Base-by-base conservation (phyloP, 2,329 filamentous ascomycete genomes). In the Penicillium sp. region DNA sequence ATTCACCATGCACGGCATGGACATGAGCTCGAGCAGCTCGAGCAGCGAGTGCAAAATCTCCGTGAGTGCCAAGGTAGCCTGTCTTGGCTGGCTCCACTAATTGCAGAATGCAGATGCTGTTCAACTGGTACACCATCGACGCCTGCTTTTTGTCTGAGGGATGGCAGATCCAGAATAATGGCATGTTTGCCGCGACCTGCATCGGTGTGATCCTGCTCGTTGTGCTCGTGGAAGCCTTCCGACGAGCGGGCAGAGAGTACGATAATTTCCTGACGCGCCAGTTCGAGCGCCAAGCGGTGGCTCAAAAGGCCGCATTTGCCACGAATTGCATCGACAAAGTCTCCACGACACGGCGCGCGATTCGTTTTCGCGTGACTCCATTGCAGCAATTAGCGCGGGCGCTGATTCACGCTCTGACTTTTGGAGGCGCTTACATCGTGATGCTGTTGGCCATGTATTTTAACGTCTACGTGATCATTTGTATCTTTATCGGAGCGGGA, bases 91-190 rank as follows among this genome's bases (percentile, higher is more conserved):
- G 37, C 46, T 55, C 39, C 24, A 52, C 30, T 21, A 20, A 15
- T 24, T 17, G 9, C 18, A 34, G n/a, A 42, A 27, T 20, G 8
- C 42, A 68, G 65, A 68, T 68, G 64, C 46, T 68, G 23, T 68
- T 64, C 58, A 68, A 68, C 40, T 67, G 65, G 58, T 55, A 65
- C 43, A 66, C 64, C 17, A 58, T 64, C 36, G 61, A 66, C 36
- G 55, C 64, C 17, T 68, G 64, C 54, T 59, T 59, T 26, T 46
- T 65, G 2, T 67, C 56, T 7, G 43, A 50, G 0, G 55, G 49
- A 51, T 59, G 56, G 56, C 52, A 59, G 27, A 58, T 59, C 15
- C 52, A 59, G 12, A 59, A 58, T 21, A 58, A 55, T 42, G 55
- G 56, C 49, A 59, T 59, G 56, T 59, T 59, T 29, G 55, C 56